These are phyloP conservation scores for Exutisphaerella laricina DNA, from an alignment of 2,329 filamentous ascomycete species.

Conservation along the genomic window DNA sequence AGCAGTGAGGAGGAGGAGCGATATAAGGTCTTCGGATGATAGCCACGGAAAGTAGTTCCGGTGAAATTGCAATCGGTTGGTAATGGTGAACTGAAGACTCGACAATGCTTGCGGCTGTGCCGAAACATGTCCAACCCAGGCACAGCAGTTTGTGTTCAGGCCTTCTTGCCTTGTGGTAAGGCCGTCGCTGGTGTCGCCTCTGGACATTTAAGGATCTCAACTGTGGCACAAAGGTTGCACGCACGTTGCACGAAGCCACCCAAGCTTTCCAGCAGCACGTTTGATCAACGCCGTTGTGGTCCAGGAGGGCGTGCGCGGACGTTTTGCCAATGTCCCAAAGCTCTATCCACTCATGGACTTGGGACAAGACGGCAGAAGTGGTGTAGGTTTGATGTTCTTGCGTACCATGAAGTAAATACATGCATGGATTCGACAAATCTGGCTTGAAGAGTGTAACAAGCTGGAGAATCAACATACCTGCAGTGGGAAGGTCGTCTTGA, in stretches of 20 bases:
- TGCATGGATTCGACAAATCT: background rate
- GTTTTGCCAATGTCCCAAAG: conserved; percentile 2
- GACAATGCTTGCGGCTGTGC: conserved; percentile 12
- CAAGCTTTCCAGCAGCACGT: background rate
- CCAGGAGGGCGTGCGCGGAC: background rate
- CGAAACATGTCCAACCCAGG: conserved; percentile 13
- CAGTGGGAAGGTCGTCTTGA: conserved; percentile 37
- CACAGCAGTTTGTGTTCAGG: conserved; percentile 8
- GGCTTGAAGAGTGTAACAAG: background rate
- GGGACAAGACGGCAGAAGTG: too few relatives aligned
- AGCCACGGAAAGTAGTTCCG: background rate
- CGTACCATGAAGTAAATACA: too few relatives aligned
- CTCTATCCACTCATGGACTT: too few relatives aligned
- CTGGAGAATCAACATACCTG: conserved; percentile 34
- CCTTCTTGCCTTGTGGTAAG: conserved; percentile 1
- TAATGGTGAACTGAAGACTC: background rate
- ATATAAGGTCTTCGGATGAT: conserved; percentile 1
- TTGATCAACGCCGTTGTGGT: background rate
- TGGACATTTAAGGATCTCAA: background rate
- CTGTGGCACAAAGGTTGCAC: background rate
- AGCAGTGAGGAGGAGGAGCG: background rate
- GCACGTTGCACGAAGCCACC: background rate
- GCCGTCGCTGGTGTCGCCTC: conserved; percentile 1
- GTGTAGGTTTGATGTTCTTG: too few relatives aligned
- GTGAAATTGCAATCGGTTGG: background rate